Conservation (phyloP, 1,284 basidiomycete genomes). For the Stereum hirsutum region DNA sequence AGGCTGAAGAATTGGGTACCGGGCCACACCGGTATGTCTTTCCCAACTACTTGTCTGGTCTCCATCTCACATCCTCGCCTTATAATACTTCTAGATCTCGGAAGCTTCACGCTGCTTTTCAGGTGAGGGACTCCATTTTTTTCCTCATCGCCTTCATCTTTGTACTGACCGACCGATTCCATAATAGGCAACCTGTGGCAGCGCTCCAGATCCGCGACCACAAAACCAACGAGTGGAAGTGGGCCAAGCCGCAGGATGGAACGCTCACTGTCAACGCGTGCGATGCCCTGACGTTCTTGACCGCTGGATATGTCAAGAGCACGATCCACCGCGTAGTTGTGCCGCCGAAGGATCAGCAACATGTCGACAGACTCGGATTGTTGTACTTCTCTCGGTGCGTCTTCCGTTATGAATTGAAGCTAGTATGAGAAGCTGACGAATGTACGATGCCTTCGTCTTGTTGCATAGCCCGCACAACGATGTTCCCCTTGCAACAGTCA, state of each 20-base stretch:
- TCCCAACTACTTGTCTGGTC: constrained; percentile 6
- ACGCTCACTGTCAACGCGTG: constrained; percentile 43
- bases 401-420: no score
- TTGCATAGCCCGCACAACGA: constrained; percentile 40
- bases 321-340: constrained; percentile 40
- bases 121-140: no score
- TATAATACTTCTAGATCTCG: constrained; percentile 25
- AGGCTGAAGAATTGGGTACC: constrained; percentile 30
- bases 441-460: no score
- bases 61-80: not conserved
- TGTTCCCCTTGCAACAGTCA: constrained; percentile 29
- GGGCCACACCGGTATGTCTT: constrained; percentile 40
- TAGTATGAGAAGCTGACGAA: no score
- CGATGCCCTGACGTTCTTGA: constrained; percentile 40
- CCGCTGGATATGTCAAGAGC: constrained; percentile 40
- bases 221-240: constrained; percentile 31
- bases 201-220: constrained; percentile 32
- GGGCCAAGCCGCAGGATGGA: constrained; percentile 37
- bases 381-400: constrained; percentile 39
- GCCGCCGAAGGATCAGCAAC: constrained; percentile 44
- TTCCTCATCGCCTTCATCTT: no score
- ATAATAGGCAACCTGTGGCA: constrained; percentile 37
- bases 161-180: no score
- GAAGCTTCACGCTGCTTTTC: constrained; percentile 33
- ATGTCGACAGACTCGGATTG: constrained; percentile 41